Conservation (phyloP, 2,329 filamentous ascomycete genomes). For the Neobulgaria alba region DNA sequence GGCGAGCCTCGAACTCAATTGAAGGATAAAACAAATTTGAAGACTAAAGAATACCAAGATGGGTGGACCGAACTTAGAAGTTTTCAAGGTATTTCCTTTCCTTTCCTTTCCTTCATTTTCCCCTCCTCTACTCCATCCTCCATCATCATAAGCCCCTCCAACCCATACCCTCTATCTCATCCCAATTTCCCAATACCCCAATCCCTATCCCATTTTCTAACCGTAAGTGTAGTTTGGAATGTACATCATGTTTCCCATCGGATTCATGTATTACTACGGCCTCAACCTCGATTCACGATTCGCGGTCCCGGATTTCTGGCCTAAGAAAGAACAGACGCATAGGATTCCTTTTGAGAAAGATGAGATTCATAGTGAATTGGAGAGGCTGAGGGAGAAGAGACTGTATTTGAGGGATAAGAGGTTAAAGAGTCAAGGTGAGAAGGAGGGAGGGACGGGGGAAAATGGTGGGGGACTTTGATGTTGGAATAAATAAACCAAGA, state of each 20-base stretch:
- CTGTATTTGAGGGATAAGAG: conserved; percentile 29
- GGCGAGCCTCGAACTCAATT: too few relatives aligned
- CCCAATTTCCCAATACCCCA: too few relatives aligned
- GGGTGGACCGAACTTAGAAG: conserved; percentile 83
- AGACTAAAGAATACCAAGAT: conserved; percentile 43
- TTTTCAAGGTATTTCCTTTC: conserved; percentile 67
- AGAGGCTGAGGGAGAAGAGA: conserved; percentile 25
- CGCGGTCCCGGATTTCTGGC: conserved; percentile 87
- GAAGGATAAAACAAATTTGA: too few relatives aligned
- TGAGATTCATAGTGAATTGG: conserved; percentile 67
- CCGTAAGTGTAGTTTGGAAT: conserved; percentile 95
- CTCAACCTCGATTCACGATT: conserved; percentile 95
- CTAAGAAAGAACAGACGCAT: conserved; percentile 68
- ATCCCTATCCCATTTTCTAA: too few relatives aligned
- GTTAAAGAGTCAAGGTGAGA: conserved; percentile 19
- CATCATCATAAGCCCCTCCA: too few relatives aligned
- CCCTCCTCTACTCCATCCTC: too few relatives aligned
- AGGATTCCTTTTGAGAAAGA: conserved; percentile 68
- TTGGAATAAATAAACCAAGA: background rate
- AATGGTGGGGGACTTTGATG: conserved; percentile 5
- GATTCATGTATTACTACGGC: conserved; percentile 99
- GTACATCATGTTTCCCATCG: conserved; percentile 98
- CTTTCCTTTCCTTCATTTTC: background rate
- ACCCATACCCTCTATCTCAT: too few relatives aligned
- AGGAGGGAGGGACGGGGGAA: conserved; percentile 1